These are phyloP conservation scores for Asterionellopsis glacialis DNA, from an alignment of 108 stramenopile genomes.

Conservation along the genomic window DNA sequence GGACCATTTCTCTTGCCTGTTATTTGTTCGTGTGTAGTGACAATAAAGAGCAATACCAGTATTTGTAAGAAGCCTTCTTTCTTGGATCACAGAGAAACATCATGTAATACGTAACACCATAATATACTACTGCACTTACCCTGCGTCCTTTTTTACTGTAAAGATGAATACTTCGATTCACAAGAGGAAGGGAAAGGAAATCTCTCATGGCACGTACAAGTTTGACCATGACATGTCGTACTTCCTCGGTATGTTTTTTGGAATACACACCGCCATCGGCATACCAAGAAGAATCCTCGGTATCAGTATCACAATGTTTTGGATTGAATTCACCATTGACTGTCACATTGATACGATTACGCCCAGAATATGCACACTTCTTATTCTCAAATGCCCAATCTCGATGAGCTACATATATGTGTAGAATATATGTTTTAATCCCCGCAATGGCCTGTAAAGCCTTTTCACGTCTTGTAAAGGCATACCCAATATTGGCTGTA, in stretches of 20 bases:
- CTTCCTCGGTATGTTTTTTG: not conserved
- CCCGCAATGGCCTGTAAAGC: constrained; percentile 27
- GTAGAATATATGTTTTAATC: not conserved
- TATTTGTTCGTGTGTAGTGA: no score
- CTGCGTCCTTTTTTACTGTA: not conserved
- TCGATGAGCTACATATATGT: constrained; percentile 1
- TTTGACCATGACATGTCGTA: not conserved
- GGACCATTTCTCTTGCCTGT: not conserved
- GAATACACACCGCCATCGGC: not conserved
- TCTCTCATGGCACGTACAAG: not conserved
- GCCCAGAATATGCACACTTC: not conserved
- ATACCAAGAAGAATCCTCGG: not conserved
- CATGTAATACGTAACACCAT: no score
- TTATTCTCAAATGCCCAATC: constrained; percentile 2
- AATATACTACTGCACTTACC: no score
- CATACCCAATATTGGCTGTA: constrained; percentile 43
- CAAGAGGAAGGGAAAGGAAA: not conserved
- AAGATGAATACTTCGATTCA: not conserved
- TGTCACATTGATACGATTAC: not conserved
- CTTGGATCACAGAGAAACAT: no score
- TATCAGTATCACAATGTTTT: not conserved
- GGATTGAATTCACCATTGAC: not conserved
- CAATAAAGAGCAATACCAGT: no score
- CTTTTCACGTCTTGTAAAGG: constrained; percentile 60
- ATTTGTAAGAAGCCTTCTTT: no score